Evolutionary conservation across 139 green algal species (phyloP), one percentile per base, ranked within the genome.

Genomic region (Trebouxia sp.): DNA sequence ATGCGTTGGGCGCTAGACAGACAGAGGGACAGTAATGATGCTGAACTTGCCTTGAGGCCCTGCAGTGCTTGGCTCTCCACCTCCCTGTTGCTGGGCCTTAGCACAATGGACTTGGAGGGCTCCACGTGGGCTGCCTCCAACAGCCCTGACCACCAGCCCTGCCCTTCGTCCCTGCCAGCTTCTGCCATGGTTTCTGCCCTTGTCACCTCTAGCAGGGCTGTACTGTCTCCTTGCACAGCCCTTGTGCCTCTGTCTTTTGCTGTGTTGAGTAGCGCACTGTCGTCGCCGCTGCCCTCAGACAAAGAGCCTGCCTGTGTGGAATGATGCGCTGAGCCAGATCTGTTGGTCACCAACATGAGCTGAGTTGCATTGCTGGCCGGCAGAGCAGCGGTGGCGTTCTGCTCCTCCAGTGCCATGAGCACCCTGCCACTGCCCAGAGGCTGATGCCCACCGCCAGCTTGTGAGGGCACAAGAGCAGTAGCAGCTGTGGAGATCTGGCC

Each of bases 31-130:
- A n/a, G n/a, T n/a, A n/a, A n/a, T n/a, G n/a, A 28, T n/a, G 22
- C 26, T 66, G 51, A 78, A 38, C 6, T 55, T 37, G 58, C 70
- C 70, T 78, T 78, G 8, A 78, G 70, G 41, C 70, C 43, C 45
- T 78, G 70, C 38, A 78, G 70, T 42, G 70, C 70, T 78, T 53
- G 45, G 14, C n/a, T 37, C 41, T 78, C 45, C 26, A 41, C 45
- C 70, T 78, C 30, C 28, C 30, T 56, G 45, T 78, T 78, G 42
- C 70, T 78, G 22, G 43, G 70, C 26, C 43, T 62, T 14, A 78
- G 43, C 70, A 78, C 28, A 8, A 56, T n/a, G 14, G 62, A 72
- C 35, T 72, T 72, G 62, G 20, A 72, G 11, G 62, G 62, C 32
- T 39, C 62, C 32, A 72, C 62, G 43, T 72, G 62, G 0, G 11